Conservation (phyloP, 169 alveolate species). For the Plasmodium vivax region DNA sequence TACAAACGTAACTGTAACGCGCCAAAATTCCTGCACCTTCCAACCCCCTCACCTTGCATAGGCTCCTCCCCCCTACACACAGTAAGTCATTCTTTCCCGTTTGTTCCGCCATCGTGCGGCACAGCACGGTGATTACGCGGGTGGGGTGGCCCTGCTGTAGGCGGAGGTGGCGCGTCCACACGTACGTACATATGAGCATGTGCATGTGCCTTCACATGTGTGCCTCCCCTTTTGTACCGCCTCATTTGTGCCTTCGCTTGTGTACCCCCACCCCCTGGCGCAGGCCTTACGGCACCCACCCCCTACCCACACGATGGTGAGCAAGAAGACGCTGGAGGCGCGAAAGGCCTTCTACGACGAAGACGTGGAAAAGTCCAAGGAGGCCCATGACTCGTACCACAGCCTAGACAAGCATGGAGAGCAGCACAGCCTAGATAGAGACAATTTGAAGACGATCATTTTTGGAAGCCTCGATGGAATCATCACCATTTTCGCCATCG, state of each 20-base stretch:
- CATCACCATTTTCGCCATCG: constrained; percentile 91
- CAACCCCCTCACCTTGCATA: background rate
- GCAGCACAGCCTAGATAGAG: constrained; percentile 76
- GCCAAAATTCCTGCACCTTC: background rate
- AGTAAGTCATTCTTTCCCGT: background rate
- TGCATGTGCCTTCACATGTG: background rate
- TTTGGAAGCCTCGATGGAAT: constrained; percentile 94
- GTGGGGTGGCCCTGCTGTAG: background rate
- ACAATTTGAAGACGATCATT: constrained; percentile 87
- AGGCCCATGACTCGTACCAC: constrained; percentile 35
- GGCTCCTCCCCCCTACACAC: background rate
- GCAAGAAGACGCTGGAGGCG: constrained; percentile 68
- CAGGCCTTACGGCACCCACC: background rate
- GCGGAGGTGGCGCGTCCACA: background rate
- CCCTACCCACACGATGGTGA: constrained; percentile 23
- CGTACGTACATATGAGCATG: background rate
- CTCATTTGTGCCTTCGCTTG: too few species aligned
- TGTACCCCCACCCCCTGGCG: background rate
- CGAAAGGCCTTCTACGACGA: constrained; percentile 76
- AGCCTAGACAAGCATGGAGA: constrained; percentile 70
- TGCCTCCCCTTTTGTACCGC: background rate
- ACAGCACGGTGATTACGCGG: background rate
- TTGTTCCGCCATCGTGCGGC: background rate
- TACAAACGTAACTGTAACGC: too few species aligned
- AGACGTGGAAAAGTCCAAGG: constrained; percentile 75